phyloP scores from a whole-genome alignment of 345 rosid species.

The Brassica rapa region DNA sequence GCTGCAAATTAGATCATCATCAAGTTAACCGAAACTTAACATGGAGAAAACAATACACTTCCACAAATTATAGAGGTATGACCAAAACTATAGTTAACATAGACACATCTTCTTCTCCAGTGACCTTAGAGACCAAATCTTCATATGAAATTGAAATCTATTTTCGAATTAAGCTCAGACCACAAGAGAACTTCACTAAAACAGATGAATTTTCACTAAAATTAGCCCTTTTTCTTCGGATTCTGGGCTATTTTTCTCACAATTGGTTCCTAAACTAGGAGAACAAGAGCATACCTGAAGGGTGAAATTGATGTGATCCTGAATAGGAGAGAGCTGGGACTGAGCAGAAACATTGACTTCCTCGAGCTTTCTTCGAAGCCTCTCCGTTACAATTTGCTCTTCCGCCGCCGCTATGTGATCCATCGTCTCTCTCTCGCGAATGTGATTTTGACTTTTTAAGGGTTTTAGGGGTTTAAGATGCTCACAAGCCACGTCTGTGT shows the following conservation, averaged over 20 bases:
- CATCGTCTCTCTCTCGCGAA: slow-evolving; percentile 44
- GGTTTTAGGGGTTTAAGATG: slow-evolving; percentile 31
- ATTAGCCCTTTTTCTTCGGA: neutral
- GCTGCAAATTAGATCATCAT: slow-evolving; percentile 51
- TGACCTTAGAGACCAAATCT: neutral
- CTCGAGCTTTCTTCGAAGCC: slow-evolving; percentile 61
- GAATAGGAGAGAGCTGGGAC: slow-evolving; percentile 70
- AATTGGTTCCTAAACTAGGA: neutral
- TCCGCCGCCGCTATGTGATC: slow-evolving; percentile 69
- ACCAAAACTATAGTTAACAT: neutral
- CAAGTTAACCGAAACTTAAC: neutral
- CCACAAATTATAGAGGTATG: neutral
- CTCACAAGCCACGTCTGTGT: neutral
- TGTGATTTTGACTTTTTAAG: slow-evolving; percentile 9
- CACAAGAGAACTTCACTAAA: neutral
- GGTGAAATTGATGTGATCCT: slow-evolving; percentile 85
- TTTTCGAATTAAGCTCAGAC: neutral
- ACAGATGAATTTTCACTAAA: neutral
- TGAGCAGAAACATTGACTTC: slow-evolving; percentile 70
- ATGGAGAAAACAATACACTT: neutral
- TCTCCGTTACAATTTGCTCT: slow-evolving; percentile 62
- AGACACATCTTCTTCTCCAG: neutral
- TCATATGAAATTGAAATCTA: neutral
- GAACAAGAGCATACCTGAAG: slow-evolving; percentile 59
- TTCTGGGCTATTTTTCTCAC: neutral